Evolutionary conservation across 2,329 filamentous ascomycete genomes (phyloP).

Genomic region (Sarocladiaceae sp.): DNA sequence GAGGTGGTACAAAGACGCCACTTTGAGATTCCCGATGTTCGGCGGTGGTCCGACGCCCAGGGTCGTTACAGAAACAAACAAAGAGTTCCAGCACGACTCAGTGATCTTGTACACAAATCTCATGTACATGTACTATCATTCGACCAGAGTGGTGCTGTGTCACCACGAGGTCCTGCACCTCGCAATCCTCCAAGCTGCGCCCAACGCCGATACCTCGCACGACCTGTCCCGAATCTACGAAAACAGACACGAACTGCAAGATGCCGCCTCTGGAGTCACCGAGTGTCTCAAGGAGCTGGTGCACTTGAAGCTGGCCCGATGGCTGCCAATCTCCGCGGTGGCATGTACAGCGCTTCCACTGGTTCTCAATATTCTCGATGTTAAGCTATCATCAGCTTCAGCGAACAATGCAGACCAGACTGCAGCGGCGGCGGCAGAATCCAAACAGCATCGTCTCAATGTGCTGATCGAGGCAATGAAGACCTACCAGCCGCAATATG

Average conservation of each 20-base stretch:
- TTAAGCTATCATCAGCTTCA: conserved; percentile 25
- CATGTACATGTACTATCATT: conserved; percentile 51
- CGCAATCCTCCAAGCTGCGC: conserved; percentile 33
- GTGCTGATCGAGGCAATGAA: conserved; percentile 42
- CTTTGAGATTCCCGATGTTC: conserved; percentile 33
- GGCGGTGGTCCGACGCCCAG: conserved; percentile 24
- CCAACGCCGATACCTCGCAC: conserved; percentile 22
- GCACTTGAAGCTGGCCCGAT: conserved; percentile 38
- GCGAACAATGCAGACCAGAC: conserved; percentile 21
- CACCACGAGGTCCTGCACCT: conserved; percentile 43
- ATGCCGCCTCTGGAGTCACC: conserved; percentile 39
- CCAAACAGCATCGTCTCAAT: conserved; percentile 39
- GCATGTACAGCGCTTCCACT: conserved; percentile 29
- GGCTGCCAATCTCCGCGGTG: conserved; percentile 42
- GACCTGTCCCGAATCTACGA: conserved; percentile 33
- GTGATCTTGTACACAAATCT: conserved; percentile 41
- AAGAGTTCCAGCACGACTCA: conserved; percentile 34
- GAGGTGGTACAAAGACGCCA: conserved; percentile 36
- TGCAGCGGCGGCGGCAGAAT: conserved; percentile 28
- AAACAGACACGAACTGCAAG: conserved; percentile 38
- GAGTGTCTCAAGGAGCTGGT: conserved; percentile 43
- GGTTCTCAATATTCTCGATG: conserved; percentile 28
- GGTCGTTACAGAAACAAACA: conserved; percentile 17
- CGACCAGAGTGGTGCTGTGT: conserved; percentile 34
- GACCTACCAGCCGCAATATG: conserved; percentile 40